These are phyloP conservation scores for Dictyostelium capitatum DNA, from an alignment of 78 protist species.

Conservation along the genomic window DNA sequence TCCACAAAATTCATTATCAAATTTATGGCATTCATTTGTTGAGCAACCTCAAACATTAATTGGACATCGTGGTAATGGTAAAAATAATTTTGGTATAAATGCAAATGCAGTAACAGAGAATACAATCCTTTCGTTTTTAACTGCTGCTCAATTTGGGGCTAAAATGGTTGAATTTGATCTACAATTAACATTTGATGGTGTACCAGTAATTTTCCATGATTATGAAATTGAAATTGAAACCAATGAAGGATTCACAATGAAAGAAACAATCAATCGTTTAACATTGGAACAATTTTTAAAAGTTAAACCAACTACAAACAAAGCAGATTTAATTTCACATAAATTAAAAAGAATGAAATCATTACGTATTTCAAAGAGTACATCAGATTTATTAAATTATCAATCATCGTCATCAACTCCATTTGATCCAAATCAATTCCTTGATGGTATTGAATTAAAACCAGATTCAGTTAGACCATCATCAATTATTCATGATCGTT, in stretches of 20 bases:
- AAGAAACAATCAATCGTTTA: conserved; percentile 60
- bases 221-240: conserved; percentile 71
- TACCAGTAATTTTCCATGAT: conserved; percentile 87
- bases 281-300: conserved; percentile 68
- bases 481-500: conserved; percentile 52
- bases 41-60: conserved; percentile 71
- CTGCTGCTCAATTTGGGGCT: conserved; percentile 85
- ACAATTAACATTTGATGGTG: conserved; percentile 83
- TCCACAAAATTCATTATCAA: conserved; percentile 35
- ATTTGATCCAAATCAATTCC: not conserved
- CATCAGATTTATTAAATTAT: conserved; percentile 26
- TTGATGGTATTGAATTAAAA: not conserved
- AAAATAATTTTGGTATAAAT: conserved; percentile 76
- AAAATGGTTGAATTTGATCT: conserved; percentile 86
- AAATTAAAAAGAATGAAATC: conserved; percentile 24
- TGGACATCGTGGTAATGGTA: conserved; percentile 79
- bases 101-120: conserved; percentile 84
- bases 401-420: not conserved
- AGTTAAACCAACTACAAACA: conserved; percentile 33
- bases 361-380: conserved; percentile 52
- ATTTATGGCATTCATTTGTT: conserved; percentile 62
- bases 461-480: not conserved
- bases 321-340: conserved; percentile 15
- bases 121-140: conserved; percentile 81
- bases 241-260: conserved; percentile 48